phyloP scores from a whole-genome alignment of 768 basidiomycete species.

The Artomyces pyxidatus region DNA sequence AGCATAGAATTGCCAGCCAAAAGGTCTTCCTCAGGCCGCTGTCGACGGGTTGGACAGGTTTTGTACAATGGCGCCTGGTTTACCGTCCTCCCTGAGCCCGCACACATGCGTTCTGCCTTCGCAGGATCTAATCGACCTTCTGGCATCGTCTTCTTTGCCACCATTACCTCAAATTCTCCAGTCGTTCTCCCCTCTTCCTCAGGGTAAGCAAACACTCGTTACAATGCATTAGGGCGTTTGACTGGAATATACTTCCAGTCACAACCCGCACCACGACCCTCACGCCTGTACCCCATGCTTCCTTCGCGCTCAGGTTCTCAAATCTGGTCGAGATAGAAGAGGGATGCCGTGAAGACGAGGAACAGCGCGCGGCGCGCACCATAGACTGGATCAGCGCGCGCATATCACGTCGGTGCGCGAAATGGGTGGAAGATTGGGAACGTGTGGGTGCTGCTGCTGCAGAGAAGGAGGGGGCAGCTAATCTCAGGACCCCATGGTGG shows the following conservation, averaged over 20 bases:
- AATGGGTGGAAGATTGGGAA: constrained; percentile 68
- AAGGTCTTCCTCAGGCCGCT: no score
- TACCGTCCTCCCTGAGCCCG: constrained; percentile 74
- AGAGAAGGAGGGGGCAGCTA: constrained; percentile 18
- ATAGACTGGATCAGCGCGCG: constrained; percentile 82
- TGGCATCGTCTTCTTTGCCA: constrained; percentile 54
- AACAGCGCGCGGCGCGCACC: constrained; percentile 67
- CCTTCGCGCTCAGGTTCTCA: constrained; percentile 75
- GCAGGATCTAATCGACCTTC: constrained; percentile 55
- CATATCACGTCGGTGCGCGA: constrained; percentile 49
- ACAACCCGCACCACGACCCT: constrained; percentile 72
- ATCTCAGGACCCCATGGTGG: constrained; percentile 72
- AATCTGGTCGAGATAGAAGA: constrained; percentile 63
- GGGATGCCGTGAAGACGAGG: constrained; percentile 73
- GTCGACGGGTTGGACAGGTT: no score
- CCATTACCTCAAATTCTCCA: constrained; percentile 68
- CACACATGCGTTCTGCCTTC: constrained; percentile 72
- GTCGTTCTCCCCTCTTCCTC: constrained; percentile 76
- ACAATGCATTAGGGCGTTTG: constrained; percentile 4
- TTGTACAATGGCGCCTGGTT: constrained; percentile 27
- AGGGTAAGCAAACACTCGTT: constrained; percentile 38
- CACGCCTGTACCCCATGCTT: constrained; percentile 58
- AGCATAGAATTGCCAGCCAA: no score
- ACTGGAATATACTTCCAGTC: constrained; percentile 35
- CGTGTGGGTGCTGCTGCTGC: constrained; percentile 27